Evolutionary conservation across 2,329 filamentous ascomycete species (phyloP).

Genomic region (Ceratocystis eucalypticola): DNA sequence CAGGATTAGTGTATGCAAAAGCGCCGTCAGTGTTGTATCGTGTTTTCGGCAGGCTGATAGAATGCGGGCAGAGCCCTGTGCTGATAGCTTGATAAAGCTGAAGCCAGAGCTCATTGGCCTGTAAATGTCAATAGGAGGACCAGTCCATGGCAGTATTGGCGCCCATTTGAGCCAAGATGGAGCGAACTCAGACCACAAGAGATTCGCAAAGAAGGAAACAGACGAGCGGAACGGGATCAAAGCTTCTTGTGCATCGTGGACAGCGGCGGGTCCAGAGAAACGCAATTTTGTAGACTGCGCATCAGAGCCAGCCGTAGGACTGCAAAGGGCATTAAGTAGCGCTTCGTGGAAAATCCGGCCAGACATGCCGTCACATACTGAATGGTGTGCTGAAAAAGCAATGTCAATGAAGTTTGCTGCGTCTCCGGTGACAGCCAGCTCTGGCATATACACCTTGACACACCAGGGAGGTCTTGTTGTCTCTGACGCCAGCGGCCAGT

Average conservation of each 20-base stretch:
- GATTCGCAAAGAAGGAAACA: conserved; percentile 29
- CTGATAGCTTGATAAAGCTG: conserved; percentile 28
- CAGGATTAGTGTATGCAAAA: conserved; percentile 35
- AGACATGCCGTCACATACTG: conserved; percentile 38
- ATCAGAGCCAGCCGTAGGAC: neutral
- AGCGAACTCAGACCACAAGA: conserved; percentile 30
- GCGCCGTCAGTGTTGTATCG: conserved; percentile 34
- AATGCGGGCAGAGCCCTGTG: conserved; percentile 24
- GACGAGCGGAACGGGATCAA: conserved; percentile 31
- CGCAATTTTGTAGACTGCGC: conserved; percentile 22
- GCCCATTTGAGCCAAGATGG: conserved; percentile 29
- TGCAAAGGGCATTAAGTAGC: conserved; percentile 33
- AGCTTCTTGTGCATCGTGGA: conserved; percentile 31
- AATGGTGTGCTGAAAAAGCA: conserved; percentile 39
- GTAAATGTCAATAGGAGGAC: conserved; percentile 27
- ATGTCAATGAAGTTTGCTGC: conserved; percentile 27
- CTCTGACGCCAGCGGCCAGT: conserved; percentile 30
- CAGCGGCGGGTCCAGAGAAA: conserved; percentile 24
- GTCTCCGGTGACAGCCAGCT: neutral
- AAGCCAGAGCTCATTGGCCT: conserved; percentile 28
- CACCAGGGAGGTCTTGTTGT: conserved; percentile 34
- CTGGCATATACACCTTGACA: conserved; percentile 28
- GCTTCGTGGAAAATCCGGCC: conserved; percentile 36
- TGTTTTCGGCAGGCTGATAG: conserved; percentile 31
- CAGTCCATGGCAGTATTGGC: conserved; percentile 29